These are phyloP conservation scores for Smittium mucronatum DNA, from an alignment of 371 early-diverging fungal genomes.

Conservation along the genomic window DNA sequence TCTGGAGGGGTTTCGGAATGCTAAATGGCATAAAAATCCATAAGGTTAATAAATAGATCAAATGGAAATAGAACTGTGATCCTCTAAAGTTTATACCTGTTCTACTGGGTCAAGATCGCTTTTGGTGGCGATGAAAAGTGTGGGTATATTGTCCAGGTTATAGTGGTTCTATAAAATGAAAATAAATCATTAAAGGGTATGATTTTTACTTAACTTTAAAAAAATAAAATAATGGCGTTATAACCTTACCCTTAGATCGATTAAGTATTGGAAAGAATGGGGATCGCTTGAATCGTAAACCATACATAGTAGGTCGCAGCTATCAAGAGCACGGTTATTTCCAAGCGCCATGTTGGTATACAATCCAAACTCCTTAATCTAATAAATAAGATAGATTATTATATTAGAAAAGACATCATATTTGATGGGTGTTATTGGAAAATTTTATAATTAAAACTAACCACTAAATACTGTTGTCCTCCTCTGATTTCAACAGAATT, in stretches of 20 bases:
- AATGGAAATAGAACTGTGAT: too few species aligned
- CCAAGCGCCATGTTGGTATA: constrained; percentile 28
- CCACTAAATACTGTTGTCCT: constrained; percentile 81
- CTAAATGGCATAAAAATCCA: too few species aligned
- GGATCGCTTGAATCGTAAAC: constrained; percentile 91
- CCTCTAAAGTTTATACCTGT: too few species aligned
- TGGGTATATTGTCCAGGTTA: constrained; percentile 68
- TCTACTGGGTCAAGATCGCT: constrained; percentile 81
- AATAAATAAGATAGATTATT: too few species aligned
- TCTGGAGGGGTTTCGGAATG: constrained; percentile 69
- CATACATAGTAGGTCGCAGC: constrained; percentile 82
- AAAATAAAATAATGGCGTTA: too few species aligned
- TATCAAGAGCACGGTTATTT: constrained; percentile 46
- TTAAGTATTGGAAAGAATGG: constrained; percentile 82
- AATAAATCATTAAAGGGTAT: too few species aligned
- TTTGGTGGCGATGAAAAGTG: constrained; percentile 86
- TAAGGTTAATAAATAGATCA: too few species aligned
- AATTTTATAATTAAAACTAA: too few species aligned
- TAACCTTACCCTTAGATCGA: constrained; percentile 61
- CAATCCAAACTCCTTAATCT: constrained; percentile 76
- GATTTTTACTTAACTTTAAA: too few species aligned
- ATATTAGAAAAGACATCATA: too few species aligned
- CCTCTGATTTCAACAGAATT: constrained; percentile 91
- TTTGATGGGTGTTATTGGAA: too few species aligned
- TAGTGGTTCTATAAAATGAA: too few species aligned